Evolutionary conservation across 2,329 filamentous ascomycete genomes (phyloP), one percentile per base, ranked within the genome.

Genomic region (Curvularia eragrostidis): DNA sequence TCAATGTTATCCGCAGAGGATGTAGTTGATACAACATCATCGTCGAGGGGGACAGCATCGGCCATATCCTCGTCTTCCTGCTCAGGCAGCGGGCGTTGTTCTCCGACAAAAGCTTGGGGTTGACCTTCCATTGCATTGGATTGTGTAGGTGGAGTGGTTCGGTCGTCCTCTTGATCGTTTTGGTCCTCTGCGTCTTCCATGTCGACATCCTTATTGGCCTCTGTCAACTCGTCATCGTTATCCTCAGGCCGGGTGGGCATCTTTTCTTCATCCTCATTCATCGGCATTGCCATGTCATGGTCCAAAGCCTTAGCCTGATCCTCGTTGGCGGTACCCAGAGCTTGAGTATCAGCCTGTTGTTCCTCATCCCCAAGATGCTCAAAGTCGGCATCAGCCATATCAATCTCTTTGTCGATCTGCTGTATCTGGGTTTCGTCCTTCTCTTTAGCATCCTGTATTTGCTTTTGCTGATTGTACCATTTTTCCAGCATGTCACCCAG

Each of bases 311-410:
- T 89, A 2, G 90, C 90, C 74, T 97, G 91, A 24, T 99, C 94
- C 62, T 96, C 90, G 10, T 87, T 90, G 5, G 94, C 91, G 38
- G 91, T 89, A 32, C 95, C 96, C 70, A 99, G 85, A 13, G 95
- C 95, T 78, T 99, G 95, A 1, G 92, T 88, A 73, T 97, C 93
- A n/a, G 90, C 86, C 52, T 89, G 84, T 26, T 88, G 86, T 28
- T 95, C 85, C 59, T 97, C 91, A 64, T 97, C 88, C 59, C 90
- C 89, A 3, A 98, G 82, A 77, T 99, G 95, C 79, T 98, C 93
- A 72, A 97, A 97, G 72, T 97, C 93, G n/a, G 86, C 86, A 71
- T 89, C 84, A 9, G 85, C 83, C 82, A 91, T 89, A 61, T 95
- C 88, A n/a, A 87, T 82, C 58, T 91, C 86, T 62, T 83, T 66